These are phyloP conservation scores for Sistotremastrum niveocremeum DNA, from an alignment of 768 basidiomycete genomes.

Conservation along the genomic window DNA sequence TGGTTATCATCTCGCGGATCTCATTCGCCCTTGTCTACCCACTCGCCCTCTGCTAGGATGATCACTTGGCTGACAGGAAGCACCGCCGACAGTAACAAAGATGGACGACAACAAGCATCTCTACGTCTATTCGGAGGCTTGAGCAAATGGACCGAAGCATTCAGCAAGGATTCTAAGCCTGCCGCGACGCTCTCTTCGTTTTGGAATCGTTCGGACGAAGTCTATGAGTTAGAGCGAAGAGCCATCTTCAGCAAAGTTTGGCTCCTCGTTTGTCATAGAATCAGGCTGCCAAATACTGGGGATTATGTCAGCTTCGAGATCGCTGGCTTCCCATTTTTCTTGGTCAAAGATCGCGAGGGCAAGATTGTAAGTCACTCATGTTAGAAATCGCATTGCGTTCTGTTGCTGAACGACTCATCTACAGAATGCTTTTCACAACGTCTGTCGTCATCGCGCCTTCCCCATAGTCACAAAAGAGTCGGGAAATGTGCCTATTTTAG, in stretches of 20 bases:
- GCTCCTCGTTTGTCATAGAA: slow-evolving; percentile 3
- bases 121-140: too few species aligned
- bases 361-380: not conserved
- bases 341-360: not conserved
- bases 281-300: slow-evolving; percentile 2
- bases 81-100: too few species aligned
- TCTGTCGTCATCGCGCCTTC: slow-evolving; percentile 6
- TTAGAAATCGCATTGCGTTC: not conserved
- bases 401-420: not conserved
- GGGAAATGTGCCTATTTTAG: slow-evolving; percentile 1
- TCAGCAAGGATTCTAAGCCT: not conserved
- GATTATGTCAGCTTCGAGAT: slow-evolving; percentile 4
- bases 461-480: slow-evolving; percentile 4
- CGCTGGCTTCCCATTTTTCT: slow-evolving; percentile 1
- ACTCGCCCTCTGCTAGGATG: too few species aligned
- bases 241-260: slow-evolving; percentile 7
- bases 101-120: too few species aligned
- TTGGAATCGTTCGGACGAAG: slow-evolving; percentile 2
- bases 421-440: slow-evolving; percentile 3
- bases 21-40: too few species aligned
- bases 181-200: slow-evolving; percentile 3
- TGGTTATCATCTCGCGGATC: too few species aligned
- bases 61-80: too few species aligned
- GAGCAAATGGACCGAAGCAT: too few species aligned
- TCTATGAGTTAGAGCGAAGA: slow-evolving; percentile 5